These are phyloP conservation scores for Cryptococcus jaspeensis DNA, from an alignment of 1,284 basidiomycete genomes.

Conservation along the genomic window DNA sequence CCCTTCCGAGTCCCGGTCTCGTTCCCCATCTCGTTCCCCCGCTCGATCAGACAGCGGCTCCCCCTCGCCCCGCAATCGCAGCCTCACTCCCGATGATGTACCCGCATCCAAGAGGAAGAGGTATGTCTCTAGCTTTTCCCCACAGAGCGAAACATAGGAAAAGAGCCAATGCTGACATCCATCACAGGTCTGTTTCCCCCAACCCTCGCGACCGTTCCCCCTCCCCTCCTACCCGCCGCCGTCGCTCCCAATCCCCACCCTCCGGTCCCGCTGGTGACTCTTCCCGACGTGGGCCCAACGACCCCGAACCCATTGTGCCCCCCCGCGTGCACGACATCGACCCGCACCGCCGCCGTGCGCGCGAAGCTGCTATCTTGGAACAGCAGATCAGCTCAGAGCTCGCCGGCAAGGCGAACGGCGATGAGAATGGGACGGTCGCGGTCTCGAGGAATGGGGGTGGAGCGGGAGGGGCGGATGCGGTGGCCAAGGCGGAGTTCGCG, in stretches of 20 bases:
- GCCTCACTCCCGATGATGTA: constrained; percentile 24
- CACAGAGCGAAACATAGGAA: not conserved
- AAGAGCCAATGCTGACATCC: not conserved
- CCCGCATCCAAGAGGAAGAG: constrained; percentile 45
- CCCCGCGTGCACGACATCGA: constrained; percentile 72
- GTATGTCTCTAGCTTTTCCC: constrained; percentile 24
- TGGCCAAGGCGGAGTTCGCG: constrained; percentile 70
- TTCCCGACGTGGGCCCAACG: constrained; percentile 8
- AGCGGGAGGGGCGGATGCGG: constrained; percentile 56
- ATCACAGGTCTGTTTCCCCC: constrained; percentile 42
- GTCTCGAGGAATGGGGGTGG: constrained; percentile 27
- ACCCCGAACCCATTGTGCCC: constrained; percentile 48
- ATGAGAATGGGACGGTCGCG: constrained; percentile 47
- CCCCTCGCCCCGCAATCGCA: constrained; percentile 13
- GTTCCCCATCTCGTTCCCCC: constrained; percentile 13
- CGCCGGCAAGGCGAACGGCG: constrained; percentile 56
- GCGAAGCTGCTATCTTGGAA: constrained; percentile 71
- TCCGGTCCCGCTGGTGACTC: not conserved
- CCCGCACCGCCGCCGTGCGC: constrained; percentile 68
- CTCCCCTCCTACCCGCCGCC: constrained; percentile 48
- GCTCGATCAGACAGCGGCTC: constrained; percentile 11
- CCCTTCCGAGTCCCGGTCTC: constrained; percentile 15
- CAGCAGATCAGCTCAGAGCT: constrained; percentile 64
- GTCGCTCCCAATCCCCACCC: constrained; percentile 41
- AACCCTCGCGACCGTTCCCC: constrained; percentile 41